A percentile compares a stretch with the other conserved stretches of the same genome.
Conservation (phyloP, 148 eudicot species). For the Rhododendron molle region DNA sequence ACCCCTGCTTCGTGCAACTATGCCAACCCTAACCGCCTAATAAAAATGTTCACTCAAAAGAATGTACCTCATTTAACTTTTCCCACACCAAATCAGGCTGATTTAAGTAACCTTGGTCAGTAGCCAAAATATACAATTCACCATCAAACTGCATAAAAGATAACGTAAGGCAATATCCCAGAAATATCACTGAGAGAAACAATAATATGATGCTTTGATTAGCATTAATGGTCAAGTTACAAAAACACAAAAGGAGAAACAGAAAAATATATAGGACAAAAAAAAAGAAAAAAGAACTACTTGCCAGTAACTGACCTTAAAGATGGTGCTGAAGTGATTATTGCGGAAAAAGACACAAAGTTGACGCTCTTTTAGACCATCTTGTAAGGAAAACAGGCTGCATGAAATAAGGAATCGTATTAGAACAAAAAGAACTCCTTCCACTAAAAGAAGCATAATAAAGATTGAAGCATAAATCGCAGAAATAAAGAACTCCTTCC, state of each 20-base stretch:
- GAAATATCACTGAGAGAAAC: background rate
- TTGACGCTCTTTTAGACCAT: conserved; percentile 68
- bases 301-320: conserved; percentile 51
- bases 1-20: too few species aligned
- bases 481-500: background rate
- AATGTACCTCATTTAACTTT: conserved; percentile 86
- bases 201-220: background rate
- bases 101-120: conserved; percentile 89
- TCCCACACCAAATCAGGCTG: conserved; percentile 98
- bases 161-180: conserved; percentile 8
- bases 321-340: conserved; percentile 98
- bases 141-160: conserved; percentile 63
- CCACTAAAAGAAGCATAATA: conserved; percentile 1
- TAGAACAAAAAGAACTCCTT: conserved; percentile 2
- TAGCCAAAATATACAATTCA: conserved; percentile 71
- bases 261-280: background rate
- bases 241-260: background rate
- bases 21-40: background rate
- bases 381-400: conserved; percentile 83
- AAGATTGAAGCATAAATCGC: too few species aligned
- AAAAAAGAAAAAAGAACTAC: background rate
- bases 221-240: background rate
- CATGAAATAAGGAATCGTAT: conserved; percentile 12
- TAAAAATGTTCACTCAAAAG: background rate
- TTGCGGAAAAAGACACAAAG: conserved; percentile 96